Conservation (phyloP, 2,329 filamentous ascomycete species). For the Neonectria magnoliae region DNA sequence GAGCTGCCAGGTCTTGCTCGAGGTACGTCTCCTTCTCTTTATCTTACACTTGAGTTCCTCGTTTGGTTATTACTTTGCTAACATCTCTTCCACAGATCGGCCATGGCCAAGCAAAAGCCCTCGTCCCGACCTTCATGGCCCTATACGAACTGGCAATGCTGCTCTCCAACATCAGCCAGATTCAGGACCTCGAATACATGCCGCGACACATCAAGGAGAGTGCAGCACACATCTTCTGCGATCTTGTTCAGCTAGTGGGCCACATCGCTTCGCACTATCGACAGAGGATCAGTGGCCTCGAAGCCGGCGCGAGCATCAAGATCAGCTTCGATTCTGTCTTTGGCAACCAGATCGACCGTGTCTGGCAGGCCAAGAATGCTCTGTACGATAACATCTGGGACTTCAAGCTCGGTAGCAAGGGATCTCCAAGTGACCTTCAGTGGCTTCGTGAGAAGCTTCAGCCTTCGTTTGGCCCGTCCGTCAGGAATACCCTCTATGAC, state of each 20-base stretch:
- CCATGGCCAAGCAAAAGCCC: conserved; percentile 49
- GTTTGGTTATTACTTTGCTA: background rate
- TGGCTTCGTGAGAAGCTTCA: conserved; percentile 47
- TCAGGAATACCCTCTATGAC: conserved; percentile 45
- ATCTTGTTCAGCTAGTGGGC: conserved; percentile 48
- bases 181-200: conserved; percentile 49
- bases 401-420: conserved; percentile 44
- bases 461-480: conserved; percentile 39
- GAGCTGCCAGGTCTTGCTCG: conserved; percentile 51
- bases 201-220: conserved; percentile 45
- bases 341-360: conserved; percentile 46
- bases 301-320: conserved; percentile 32
- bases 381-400: conserved; percentile 50
- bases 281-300: conserved; percentile 46
- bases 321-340: conserved; percentile 52
- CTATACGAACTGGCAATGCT: conserved; percentile 52
- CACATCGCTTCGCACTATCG: conserved; percentile 49
- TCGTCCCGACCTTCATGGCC: conserved; percentile 52
- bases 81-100: conserved; percentile 46
- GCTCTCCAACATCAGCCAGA: conserved; percentile 49
- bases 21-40: conserved; percentile 41
- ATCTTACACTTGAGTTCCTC: background rate
- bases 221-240: conserved; percentile 48
- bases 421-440: conserved; percentile 38
- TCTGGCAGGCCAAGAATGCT: conserved; percentile 47